These are phyloP conservation scores for Lobosporangium transversale DNA, from an alignment of 192 early-diverging fungal genomes.

Conservation along the genomic window DNA sequence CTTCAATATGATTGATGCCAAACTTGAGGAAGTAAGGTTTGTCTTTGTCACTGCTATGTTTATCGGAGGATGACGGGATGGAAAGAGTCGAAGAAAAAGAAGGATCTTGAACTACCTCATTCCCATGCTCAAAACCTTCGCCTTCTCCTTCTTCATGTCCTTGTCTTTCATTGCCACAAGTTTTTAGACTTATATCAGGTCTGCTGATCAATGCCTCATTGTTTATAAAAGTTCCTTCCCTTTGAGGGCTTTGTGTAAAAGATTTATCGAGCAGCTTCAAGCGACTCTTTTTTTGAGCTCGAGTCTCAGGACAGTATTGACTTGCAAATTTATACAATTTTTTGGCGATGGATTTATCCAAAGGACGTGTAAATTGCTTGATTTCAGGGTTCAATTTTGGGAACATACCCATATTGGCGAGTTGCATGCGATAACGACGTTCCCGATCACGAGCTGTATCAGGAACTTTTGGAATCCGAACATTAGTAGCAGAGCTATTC, in stretches of 20 bases:
- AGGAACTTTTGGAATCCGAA: too few species aligned
- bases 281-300: conserved; percentile 89
- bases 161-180: background rate
- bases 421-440: too few species aligned
- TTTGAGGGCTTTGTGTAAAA: too few species aligned
- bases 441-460: too few species aligned
- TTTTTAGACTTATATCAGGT: background rate
- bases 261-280: conserved; percentile 46
- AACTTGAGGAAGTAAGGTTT: conserved; percentile 92
- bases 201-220: background rate
- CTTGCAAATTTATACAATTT: conserved; percentile 92
- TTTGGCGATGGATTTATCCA: conserved; percentile 90
- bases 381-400: too few species aligned
- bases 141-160: background rate
- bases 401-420: too few species aligned
- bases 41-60: background rate
- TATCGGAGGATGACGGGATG: too few species aligned
- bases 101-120: background rate
- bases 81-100: too few species aligned
- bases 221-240: too few species aligned
- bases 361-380: too few species aligned
- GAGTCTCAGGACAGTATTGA: conserved; percentile 99
- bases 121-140: conserved; percentile 1
- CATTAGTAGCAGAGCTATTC: too few species aligned
- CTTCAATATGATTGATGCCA: conserved; percentile 98